Evolutionary conservation across 495 filamentous ascomycete species (phyloP), one percentile per base, ranked within the genome.

Genomic region (Hypoxylon lenormandii): DNA sequence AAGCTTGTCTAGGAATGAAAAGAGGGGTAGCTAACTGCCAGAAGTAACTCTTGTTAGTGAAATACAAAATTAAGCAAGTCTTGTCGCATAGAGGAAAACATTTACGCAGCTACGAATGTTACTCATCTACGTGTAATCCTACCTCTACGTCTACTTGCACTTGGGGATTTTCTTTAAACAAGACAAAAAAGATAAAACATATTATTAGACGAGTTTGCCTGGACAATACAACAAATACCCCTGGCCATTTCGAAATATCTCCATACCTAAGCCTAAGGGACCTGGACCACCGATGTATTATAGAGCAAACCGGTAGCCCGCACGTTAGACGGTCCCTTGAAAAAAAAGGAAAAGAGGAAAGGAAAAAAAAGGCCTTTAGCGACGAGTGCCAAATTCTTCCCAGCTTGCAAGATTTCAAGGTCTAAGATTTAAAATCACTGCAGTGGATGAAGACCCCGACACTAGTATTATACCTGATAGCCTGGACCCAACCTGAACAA

Each of bases 371-470:
- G 3, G 10, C 2, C 10, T 33, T 45, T 45, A 45, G 63, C 62
- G 68, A 66, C 68, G 54, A 70, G 61, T 55, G 54, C 55, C 59
- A 61, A 58, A 64, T 38, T 69, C 54, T 54, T 8, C 16, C 4
- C 40, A 43, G 12, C 26, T 28, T 54, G 45, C 36, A 60, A 47
- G 42, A 69, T 47, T 43, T 52, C 36, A 36, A 58, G 30, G 30
- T 33, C 30, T 11, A 33, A 3, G 30, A 3, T 3, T 28, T 28
- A 28, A 28, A 28, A 28, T 7, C 7, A 28, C 28, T 33, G 33
- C 28, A 47, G 61, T 48, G 56, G 56, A 60, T 61, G 67, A 70
- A 23, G 67, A 58, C 53, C 56, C 36, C 56, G n/a, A 55, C 55
- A 64, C 64, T 66, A 55, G 46, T 56, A 57, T 49, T 52, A 57